Base-by-base conservation (phyloP, 2,329 filamentous ascomycete species). In the Dryadomyces quercus-mongolicae region DNA sequence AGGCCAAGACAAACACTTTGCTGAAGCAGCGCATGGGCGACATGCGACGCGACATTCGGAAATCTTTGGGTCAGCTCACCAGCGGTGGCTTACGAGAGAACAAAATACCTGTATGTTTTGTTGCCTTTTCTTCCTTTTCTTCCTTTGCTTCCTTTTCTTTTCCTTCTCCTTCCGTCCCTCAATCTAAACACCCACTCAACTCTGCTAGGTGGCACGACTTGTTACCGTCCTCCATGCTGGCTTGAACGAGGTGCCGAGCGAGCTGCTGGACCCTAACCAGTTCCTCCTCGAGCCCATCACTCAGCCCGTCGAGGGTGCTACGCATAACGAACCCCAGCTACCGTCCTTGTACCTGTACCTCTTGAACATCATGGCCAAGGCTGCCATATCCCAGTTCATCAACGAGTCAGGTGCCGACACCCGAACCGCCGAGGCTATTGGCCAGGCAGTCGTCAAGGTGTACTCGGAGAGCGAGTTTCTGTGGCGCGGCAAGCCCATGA, bases 1-100 rank as follows among this genome's bases (percentile, higher is more conserved):
- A 83, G 60, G 74, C 74, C 5, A 80, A 81, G 61, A 70, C 72
- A 21, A 79, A 84, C 59, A 66, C 62, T 66, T 59, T 67, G 63
- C 68, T 90, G 31, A 88, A 88, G 66, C 73, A 75, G 52, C 76
- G 79, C 40, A 76, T 88, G 64, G 85, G 86, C 38, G 80, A 88
- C 54, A 81, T 87, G 74, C 77, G 88, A 44, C 75, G 88, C 56
- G 78, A 83, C 45, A 82, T 93, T 53, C 78, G 79, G 43, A 86
- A 84, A 62, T 82, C 77, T 18, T 77, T 92, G 54, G 88, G 88
- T 7, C 87, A 93, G 64, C 69, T 90, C 31, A 85, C 82, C 1
- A 77, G 76, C 43, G 84, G 79, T 55, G 61, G 58, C 22, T 46
- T 62, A 18, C 59, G 61, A 34, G 60, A 62, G 38, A 66, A 68